Base-by-base conservation (phyloP, 2,329 filamentous ascomycete species). In the Stagonosporopsis vannaccii region DNA sequence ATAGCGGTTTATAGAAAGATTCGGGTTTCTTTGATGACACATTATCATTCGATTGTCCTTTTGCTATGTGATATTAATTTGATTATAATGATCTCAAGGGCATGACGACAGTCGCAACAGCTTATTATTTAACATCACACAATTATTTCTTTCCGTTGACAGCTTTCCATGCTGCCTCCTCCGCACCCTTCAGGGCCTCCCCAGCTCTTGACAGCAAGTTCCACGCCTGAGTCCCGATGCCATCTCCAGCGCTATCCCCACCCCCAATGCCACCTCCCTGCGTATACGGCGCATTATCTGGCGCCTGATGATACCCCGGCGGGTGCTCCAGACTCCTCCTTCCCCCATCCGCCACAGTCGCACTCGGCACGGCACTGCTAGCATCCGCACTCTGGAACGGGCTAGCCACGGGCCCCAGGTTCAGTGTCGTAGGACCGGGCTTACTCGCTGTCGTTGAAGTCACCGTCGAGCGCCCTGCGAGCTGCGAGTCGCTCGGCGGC, bases 221-320 rank as follows among this genome's bases (percentile, higher is more conserved):
- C 76, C 62, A 77, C 59, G 60, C 74, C 44, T 69, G 63, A 7
- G 64, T 66, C 20, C 70, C 75, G 9, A 74, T 69, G 8, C 66
- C 69, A 23, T 68, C 68, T 35, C 53, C 61, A 40, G 36, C 63
- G 33, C 70, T 68, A 28, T 58, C 59, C 61, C 64, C 36, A 60
- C 60, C 56, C 67, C 71, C 60, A 74, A 64, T 63, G 60, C 73
- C 59, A 74, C 70, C 78, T 59, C 80, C 79, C 28, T 73, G 70
- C 17, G 78, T 78, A 51, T 72, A 73, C 20, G 68, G 67, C 19
- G 67, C 63, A 49, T 75, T 78, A 72, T 61, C 75, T 26, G 65
- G 69, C 55, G 80, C 78, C 59, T 83, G 81, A 50, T 76, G 67
- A 65, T 83, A 83, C 12, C 80, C 79, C 0, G 80, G 77, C 20